Base-by-base conservation (phyloP, 768 basidiomycete species). In the Kwoniella botswanensis region DNA sequence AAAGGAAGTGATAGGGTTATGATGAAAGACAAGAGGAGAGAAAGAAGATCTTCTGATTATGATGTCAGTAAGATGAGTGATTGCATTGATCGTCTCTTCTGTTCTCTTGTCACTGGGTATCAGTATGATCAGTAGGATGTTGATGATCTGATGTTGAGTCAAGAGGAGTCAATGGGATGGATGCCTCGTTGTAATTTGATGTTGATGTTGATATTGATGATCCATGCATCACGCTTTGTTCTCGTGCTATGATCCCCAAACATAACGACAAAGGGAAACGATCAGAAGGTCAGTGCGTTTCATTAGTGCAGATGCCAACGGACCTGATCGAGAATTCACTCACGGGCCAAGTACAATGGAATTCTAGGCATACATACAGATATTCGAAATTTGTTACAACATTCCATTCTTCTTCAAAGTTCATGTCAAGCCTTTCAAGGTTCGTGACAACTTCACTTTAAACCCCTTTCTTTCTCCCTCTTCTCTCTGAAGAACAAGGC, bases 401-500 rank as follows among this genome's bases (percentile, higher is more conserved):
- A 55, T 55, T 21, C 24, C 24, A 24, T n/a, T 55, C n/a, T 21
- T 55, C 54, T 55, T 7, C n/a, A 55, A 21, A 21, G 17, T 13
- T 35, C 24, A 22, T 22, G 10, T 58, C 24, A 22, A 58, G 29
- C 57, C 24, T 58, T 58, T 58, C 24, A 58, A 29, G 6, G 12
- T 35, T 26, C 12, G 10, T 17, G 46, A 1, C 46, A 15, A 10
- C 3, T 50, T 50, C 10, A 50, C 58, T 21, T 44, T 12, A 53
- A 52, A 4, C 62, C 24, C 46, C 21, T 67, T 29, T 53, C 57
- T 63, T 73, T 65, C 68, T 74, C 77, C 46, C 76, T 71, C 70
- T 89, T 91, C 70, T 86, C 86, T 67, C 88, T 86, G 84, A 89
- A 93, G 82, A 94, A 95, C 24, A 79, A 82, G 0, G 89, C 89